Evolutionary conservation across 208 protist species (phyloP).

Genomic region (Crithidia fasciculata): DNA sequence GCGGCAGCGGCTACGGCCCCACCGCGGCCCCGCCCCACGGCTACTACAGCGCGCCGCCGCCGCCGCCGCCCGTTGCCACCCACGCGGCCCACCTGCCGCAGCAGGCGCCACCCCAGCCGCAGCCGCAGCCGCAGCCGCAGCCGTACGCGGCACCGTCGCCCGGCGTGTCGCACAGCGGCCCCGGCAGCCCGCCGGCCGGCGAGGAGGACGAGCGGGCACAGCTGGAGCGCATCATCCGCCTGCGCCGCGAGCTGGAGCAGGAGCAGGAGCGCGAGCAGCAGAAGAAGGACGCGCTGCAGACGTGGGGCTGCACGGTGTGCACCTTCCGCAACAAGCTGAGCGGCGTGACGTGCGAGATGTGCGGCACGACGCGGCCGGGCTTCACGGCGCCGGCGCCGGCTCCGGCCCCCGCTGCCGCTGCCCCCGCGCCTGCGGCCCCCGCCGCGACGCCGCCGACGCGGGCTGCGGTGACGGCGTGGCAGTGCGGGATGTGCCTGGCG

Average conservation of each 20-base stretch:
- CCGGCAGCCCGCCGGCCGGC: neutral
- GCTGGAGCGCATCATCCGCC: conserved; percentile 83
- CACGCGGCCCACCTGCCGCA: neutral
- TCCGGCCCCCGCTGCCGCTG: neutral
- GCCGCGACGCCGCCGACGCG: neutral
- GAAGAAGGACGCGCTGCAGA: conserved; percentile 67
- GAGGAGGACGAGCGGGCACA: conserved; percentile 82
- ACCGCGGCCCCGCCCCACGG: neutral
- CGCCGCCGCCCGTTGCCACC: neutral
- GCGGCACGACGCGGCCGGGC: conserved; percentile 54
- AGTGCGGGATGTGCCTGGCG: conserved; percentile 69
- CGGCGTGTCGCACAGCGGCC: neutral
- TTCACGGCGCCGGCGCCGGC: conserved; percentile 24
- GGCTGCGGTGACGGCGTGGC: conserved; percentile 55
- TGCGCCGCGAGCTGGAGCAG: conserved; percentile 78
- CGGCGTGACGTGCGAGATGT: conserved; percentile 69
- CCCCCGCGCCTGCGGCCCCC: neutral
- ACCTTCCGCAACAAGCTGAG: conserved; percentile 77
- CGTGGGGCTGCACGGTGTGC: conserved; percentile 78
- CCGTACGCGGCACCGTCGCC: neutral
- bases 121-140: conserved; percentile 1
- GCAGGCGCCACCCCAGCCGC: neutral
- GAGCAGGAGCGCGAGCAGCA: conserved; percentile 78
- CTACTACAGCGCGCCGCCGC: neutral
- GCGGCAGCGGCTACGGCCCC: conserved; percentile 25